Percentiles rank a stretch among this genome's conserved stretches.
Evolutionary conservation across 805 yeast species (phyloP).

Genomic region (Monosporozyma siamensis): DNA sequence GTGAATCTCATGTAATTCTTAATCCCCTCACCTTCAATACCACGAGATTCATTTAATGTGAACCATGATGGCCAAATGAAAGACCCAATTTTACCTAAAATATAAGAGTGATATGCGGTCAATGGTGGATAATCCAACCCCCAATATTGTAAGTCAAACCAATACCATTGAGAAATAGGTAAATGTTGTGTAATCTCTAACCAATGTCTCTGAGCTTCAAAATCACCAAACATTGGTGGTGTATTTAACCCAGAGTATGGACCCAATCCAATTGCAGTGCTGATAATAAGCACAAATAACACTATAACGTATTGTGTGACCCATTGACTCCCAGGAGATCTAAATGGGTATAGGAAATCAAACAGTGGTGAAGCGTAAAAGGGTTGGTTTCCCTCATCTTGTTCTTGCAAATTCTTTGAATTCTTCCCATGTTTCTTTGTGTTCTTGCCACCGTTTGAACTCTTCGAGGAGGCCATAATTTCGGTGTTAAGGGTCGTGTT

Average conservation of each 20-base stretch:
- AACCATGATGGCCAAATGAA: conserved; percentile 67
- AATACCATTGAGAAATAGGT: conserved; percentile 77
- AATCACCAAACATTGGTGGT: conserved; percentile 87
- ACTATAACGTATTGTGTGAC: conserved; percentile 71
- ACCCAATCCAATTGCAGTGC: conserved; percentile 85
- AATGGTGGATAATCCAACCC: conserved; percentile 96
- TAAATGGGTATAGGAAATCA: conserved; percentile 70
- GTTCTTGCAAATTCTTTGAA: not conserved
- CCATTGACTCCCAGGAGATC: conserved; percentile 83
- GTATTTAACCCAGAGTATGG: conserved; percentile 64
- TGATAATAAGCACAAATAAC: conserved; percentile 60
- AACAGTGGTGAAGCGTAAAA: conserved; percentile 59
- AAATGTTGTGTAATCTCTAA: conserved; percentile 77
- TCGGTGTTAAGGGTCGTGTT: no score
- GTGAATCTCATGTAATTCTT: conserved; percentile 82
- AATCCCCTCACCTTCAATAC: conserved; percentile 50
- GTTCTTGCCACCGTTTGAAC: not conserved
- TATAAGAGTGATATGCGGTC: conserved; percentile 86
- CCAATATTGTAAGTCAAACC: conserved; percentile 85
- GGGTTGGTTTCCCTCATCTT: conserved; percentile 14
- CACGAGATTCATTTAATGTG: conserved; percentile 61
- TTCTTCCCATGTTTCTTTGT: not conserved
- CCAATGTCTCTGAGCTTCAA: conserved; percentile 98
- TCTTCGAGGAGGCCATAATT: not conserved
- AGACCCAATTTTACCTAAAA: conserved; percentile 65